Conservation (phyloP, 257 asterid genomes). For the Gardenia jasminoides region DNA sequence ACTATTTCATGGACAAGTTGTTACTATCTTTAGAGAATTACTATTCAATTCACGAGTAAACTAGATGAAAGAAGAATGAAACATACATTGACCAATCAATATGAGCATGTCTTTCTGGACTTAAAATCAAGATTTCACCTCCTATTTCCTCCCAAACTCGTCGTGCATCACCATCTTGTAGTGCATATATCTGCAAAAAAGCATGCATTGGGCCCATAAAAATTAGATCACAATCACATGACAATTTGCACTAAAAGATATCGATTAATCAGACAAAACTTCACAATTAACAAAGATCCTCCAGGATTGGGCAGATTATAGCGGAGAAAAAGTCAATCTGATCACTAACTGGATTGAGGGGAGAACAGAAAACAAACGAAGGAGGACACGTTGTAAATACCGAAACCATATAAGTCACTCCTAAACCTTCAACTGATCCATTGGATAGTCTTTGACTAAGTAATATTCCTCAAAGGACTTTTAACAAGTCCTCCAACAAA, state of each 20-base stretch:
- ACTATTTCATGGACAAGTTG: slow-evolving; percentile 7
- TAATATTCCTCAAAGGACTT: background rate
- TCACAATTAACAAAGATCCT: background rate
- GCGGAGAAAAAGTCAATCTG: background rate
- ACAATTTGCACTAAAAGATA: background rate
- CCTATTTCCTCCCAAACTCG: slow-evolving; percentile 78
- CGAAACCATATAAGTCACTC: background rate
- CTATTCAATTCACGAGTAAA: slow-evolving; percentile 15
- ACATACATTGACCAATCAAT: slow-evolving; percentile 94
- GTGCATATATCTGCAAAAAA: slow-evolving; percentile 62
- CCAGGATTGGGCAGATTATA: background rate
- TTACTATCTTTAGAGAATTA: slow-evolving; percentile 24
- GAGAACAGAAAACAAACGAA: background rate
- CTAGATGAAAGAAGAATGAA: slow-evolving; percentile 31
- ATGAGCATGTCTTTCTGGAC: slow-evolving; percentile 67
- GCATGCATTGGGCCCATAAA: slow-evolving; percentile 11
- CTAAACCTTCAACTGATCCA: background rate
- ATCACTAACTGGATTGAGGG: background rate
- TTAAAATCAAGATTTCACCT: slow-evolving; percentile 65
- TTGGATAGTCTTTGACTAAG: background rate
- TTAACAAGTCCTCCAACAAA: background rate
- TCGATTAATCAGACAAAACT: background rate
- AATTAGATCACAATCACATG: background rate
- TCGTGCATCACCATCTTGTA: slow-evolving; percentile 69
- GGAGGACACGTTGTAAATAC: background rate